These are phyloP conservation scores for Juncus inflexus DNA, from an alignment of 176 grass and related monocot genomes.

Conservation along the genomic window DNA sequence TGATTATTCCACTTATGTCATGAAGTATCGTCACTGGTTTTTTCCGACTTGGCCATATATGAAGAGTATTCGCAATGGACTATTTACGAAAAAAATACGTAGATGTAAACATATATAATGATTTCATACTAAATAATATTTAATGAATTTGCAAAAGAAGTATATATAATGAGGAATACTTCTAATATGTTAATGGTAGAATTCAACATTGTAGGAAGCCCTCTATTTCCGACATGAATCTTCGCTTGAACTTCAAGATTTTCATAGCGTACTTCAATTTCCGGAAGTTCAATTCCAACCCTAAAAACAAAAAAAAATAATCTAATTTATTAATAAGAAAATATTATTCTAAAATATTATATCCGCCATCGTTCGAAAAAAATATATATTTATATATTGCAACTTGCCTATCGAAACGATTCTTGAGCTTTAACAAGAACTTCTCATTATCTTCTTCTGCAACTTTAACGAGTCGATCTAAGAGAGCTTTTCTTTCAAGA, in stretches of 20 bases:
- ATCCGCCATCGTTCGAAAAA: neutral
- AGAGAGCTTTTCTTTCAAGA: constrained; percentile 50
- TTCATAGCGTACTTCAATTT: constrained; percentile 37
- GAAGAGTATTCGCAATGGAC: constrained; percentile 17
- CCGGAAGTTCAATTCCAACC: constrained; percentile 30
- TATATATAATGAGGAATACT: constrained; percentile 11
- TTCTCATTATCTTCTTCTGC: constrained; percentile 73
- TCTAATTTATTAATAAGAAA: neutral
- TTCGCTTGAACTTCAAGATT: constrained; percentile 28
- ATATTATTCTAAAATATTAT: neutral
- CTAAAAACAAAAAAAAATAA: constrained; percentile 9
- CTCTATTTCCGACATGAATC: constrained; percentile 32
- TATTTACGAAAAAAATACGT: neutral
- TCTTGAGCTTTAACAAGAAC: constrained; percentile 60
- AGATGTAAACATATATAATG: neutral
- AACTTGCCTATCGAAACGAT: constrained; percentile 51
- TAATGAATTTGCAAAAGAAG: neutral
- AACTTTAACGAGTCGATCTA: constrained; percentile 49
- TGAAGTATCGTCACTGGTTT: constrained; percentile 27
- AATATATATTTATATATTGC: neutral
- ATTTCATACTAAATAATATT: neutral
- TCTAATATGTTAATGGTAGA: constrained; percentile 33
- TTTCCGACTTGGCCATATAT: constrained; percentile 31
- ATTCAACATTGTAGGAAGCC: constrained; percentile 34
- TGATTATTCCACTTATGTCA: constrained; percentile 30